phyloP scores from a whole-genome alignment of 345 rosid genomes.

The Citrus sp. region DNA sequence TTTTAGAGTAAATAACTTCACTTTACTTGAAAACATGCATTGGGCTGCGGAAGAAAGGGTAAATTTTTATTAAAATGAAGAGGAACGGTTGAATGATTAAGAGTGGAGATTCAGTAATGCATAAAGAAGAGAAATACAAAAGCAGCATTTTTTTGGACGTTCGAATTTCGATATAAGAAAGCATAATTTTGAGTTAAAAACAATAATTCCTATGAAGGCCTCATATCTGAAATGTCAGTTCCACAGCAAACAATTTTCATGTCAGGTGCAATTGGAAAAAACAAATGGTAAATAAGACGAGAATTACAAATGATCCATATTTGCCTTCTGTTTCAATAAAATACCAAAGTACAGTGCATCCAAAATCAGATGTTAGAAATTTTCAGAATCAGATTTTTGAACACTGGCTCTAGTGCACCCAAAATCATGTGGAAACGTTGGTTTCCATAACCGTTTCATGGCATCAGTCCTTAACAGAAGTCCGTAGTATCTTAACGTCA shows the following conservation, averaged over 20 bases:
- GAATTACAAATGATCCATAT: not conserved
- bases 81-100: too few species aligned
- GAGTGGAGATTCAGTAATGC: too few species aligned
- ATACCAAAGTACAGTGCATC: too few species aligned
- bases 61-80: too few species aligned
- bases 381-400: not conserved
- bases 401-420: too few species aligned
- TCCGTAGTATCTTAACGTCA: constrained; percentile 87
- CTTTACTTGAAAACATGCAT: too few species aligned
- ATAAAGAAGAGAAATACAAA: too few species aligned
- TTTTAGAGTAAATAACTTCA: too few species aligned
- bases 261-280: not conserved
- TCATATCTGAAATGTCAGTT: not conserved
- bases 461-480: constrained; percentile 66
- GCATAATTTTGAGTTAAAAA: too few species aligned
- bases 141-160: too few species aligned
- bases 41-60: too few species aligned
- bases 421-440: not conserved
- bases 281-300: not conserved
- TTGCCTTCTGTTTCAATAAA: not conserved
- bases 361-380: not conserved
- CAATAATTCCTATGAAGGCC: not conserved
- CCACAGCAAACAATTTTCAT: not conserved
- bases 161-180: too few species aligned
- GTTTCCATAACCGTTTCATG: not conserved